Evolutionary conservation across 2,329 filamentous ascomycete species (phyloP), one percentile per base, ranked within the genome.

Genomic region (Arthrocladium fulminans): DNA sequence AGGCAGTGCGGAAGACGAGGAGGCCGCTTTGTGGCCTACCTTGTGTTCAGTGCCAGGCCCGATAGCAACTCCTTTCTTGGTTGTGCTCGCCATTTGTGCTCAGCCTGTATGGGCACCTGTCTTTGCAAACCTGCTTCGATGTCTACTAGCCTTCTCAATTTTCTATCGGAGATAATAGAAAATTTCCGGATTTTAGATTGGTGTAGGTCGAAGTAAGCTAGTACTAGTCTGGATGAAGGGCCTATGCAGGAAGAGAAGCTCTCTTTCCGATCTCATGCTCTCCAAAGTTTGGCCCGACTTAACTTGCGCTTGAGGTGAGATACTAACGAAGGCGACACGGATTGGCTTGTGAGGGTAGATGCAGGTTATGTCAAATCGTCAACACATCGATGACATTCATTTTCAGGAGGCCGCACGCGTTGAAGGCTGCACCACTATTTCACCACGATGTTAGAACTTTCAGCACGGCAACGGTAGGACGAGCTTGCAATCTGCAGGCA

Each of bases 371-470:
- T 7, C 17, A 15, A 6, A n/a, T 15, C 13, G 32, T n/a, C 19
- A 4, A n/a, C 10, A 19, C 6, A 23, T 42, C 39, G 3, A 42
- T 42, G 39, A 3, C 20, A 42, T 42, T 8, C 22, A 25, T 27
- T 15, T 25, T 42, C 39, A 42, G 19, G 20, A 27, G 39, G 19
- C 20, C 6, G 3, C 39, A 22, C 3, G 15, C 15, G 12, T 39
- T 32, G 19, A 39, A 29, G 23, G 23, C 29, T n/a, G 9, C 17
- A 12, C 32, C n/a, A 23, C 15, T 12, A 17, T n/a, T 17, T 3
- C 17, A 24, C 7, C 34, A 47, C 9, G 19, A 47, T 47, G 44
- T n/a, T 24, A 25, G 22, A 38, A 37, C 20, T 15, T 47, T 47
- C 32, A 25, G 19, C 13, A 29, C 30, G 9, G 27, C 44, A 38